A percentile compares a stretch with the other conserved stretches of the same genome.
Evolutionary conservation across 768 basidiomycete genomes (phyloP).

Genomic region (Suillus spraguei): DNA sequence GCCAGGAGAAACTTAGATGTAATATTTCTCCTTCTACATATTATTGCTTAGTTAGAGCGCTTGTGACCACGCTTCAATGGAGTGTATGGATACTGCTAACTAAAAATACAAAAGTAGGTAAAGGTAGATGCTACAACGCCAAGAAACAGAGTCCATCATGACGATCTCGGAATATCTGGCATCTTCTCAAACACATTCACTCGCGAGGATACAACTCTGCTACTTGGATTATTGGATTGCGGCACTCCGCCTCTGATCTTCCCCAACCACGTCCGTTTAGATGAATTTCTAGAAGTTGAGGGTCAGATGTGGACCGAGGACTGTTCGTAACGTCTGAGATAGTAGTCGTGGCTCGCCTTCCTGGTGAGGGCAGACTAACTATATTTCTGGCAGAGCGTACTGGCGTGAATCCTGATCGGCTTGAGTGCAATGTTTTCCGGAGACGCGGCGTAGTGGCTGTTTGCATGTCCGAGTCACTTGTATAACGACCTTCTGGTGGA

Average conservation of each 20-base stretch:
- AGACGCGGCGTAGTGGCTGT: slow-evolving; percentile 59
- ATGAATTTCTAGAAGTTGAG: slow-evolving; percentile 37
- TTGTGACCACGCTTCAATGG: neutral
- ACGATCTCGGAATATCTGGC: neutral
- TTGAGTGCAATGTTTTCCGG: slow-evolving; percentile 56
- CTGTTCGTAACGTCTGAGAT: slow-evolving; percentile 71
- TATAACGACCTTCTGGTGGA: slow-evolving; percentile 68
- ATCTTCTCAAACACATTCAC: slow-evolving; percentile 21
- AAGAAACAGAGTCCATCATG: slow-evolving; percentile 7
- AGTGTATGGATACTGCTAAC: neutral
- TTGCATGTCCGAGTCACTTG: slow-evolving; percentile 36
- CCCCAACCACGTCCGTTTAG: slow-evolving; percentile 71
- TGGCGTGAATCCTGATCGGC: slow-evolving; percentile 75
- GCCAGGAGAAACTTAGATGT: neutral
- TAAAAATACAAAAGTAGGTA: slow-evolving; percentile 22
- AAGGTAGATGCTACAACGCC: slow-evolving; percentile 16
- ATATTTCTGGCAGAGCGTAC: slow-evolving; percentile 47
- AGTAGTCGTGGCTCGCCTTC: slow-evolving; percentile 42
- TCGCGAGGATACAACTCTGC: slow-evolving; percentile 4
- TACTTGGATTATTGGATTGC: slow-evolving; percentile 16
- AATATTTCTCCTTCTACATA: neutral
- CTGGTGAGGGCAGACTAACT: slow-evolving; percentile 46
- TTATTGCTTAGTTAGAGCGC: neutral
- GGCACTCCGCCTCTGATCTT: slow-evolving; percentile 56
- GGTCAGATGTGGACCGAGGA: slow-evolving; percentile 41